A percentile compares a stretch with the other conserved stretches of the same genome.
phyloP scores from a whole-genome alignment of 805 yeast genomes.

The Kuraishia ogatae region DNA sequence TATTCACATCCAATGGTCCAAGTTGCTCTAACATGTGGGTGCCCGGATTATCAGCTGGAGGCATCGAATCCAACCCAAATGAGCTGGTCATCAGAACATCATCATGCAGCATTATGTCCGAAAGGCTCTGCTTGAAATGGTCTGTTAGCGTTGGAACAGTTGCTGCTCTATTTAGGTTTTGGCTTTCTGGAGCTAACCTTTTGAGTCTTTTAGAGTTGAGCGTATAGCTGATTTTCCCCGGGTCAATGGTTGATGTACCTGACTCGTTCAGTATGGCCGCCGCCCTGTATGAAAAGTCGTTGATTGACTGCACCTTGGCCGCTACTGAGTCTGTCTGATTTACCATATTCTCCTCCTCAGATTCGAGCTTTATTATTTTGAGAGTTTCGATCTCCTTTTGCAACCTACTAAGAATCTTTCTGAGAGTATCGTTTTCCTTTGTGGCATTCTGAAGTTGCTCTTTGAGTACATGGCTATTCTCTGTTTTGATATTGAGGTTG shows the following conservation, averaged over 20 bases:
- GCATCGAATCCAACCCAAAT: not conserved
- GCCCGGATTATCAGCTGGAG: not conserved
- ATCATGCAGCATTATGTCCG: slow-evolving; percentile 9
- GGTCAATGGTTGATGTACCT: slow-evolving; percentile 13
- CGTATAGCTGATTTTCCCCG: slow-evolving; percentile 21
- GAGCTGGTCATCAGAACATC: not conserved
- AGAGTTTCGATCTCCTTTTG: slow-evolving; percentile 29
- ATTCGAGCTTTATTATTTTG: slow-evolving; percentile 15
- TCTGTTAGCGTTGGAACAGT: not conserved
- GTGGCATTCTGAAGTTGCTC: slow-evolving; percentile 31
- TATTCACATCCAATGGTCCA: not conserved
- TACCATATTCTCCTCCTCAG: slow-evolving; percentile 1
- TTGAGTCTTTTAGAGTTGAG: slow-evolving; percentile 21
- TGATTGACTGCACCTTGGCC: not conserved
- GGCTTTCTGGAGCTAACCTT: slow-evolving; percentile 2
- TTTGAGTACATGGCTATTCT: slow-evolving; percentile 22
- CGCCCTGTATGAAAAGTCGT: not conserved
- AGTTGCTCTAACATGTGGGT: not conserved
- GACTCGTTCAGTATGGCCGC: slow-evolving; percentile 1
- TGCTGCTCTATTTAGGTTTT: slow-evolving; percentile 1
- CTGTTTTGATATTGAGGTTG: slow-evolving; percentile 22
- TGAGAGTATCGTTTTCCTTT: slow-evolving; percentile 33
- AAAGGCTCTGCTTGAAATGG: not conserved
- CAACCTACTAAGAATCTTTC: slow-evolving; percentile 29
- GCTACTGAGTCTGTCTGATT: not conserved